Evolutionary conservation across 1,139 yeast genomes (phyloP).

Genomic region (Suhomyces ambrosiae): DNA sequence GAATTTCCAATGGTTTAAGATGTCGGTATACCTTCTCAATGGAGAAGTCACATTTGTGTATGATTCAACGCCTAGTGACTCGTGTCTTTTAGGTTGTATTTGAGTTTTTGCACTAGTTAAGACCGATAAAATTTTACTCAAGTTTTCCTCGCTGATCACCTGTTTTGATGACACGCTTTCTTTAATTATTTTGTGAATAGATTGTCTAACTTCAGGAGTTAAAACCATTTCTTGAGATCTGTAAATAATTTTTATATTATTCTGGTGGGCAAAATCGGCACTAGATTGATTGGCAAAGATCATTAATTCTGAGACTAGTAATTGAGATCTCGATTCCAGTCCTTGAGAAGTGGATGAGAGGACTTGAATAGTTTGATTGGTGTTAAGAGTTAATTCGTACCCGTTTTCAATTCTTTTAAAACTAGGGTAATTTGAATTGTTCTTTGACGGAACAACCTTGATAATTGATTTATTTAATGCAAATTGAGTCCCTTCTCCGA

Average conservation of each 20-base stretch:
- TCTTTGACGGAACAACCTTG: slow-evolving; percentile 15
- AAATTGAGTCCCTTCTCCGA: slow-evolving; percentile 26
- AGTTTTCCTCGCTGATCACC: slow-evolving; percentile 21
- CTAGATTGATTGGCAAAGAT: slow-evolving; percentile 68
- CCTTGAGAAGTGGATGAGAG: slow-evolving; percentile 21
- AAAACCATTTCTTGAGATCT: slow-evolving; percentile 39
- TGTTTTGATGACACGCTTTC: slow-evolving; percentile 22
- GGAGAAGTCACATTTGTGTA: slow-evolving; percentile 90
- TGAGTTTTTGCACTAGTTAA: slow-evolving; percentile 23
- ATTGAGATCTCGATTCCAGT: slow-evolving; percentile 42
- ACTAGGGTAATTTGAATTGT: not conserved
- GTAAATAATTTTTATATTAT: slow-evolving; percentile 60
- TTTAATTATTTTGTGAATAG: slow-evolving; percentile 42
- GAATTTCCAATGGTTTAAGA: slow-evolving; percentile 67
- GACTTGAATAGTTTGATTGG: slow-evolving; percentile 17
- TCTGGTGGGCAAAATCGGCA: slow-evolving; percentile 50
- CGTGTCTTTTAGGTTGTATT: slow-evolving; percentile 50
- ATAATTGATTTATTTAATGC: slow-evolving; percentile 19
- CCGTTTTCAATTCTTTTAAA: slow-evolving; percentile 18
- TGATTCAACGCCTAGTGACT: slow-evolving; percentile 60
- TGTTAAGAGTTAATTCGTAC: slow-evolving; percentile 16
- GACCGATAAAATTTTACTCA: slow-evolving; percentile 20
- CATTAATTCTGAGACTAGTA: slow-evolving; percentile 82
- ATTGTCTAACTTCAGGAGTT: slow-evolving; percentile 30
- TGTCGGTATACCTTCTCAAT: slow-evolving; percentile 80